Percentiles rank a stretch among this genome's conserved stretches.
These are phyloP conservation scores for Ballota nigra DNA, from an alignment of 257 asterid genomes.

Conservation along the genomic window DNA sequence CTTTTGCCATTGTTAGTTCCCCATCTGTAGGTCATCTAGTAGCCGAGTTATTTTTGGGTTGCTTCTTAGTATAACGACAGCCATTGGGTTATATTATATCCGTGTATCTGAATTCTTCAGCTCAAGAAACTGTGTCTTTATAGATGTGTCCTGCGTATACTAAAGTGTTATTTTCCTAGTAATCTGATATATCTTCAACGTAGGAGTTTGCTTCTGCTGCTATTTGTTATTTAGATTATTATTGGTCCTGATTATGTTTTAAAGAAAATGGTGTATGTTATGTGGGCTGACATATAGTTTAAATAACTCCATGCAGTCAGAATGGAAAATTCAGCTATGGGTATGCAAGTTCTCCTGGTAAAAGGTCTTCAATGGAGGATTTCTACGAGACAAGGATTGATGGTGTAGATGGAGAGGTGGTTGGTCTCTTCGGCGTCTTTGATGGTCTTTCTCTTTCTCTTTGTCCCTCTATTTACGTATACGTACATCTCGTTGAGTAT, in stretches of 20 bases:
- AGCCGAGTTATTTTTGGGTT: background rate
- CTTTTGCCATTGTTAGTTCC: background rate
- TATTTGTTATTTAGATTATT: background rate
- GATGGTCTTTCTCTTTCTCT: slow-evolving; percentile 55
- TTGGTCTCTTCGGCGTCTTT: slow-evolving; percentile 92
- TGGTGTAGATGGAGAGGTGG: slow-evolving; percentile 73
- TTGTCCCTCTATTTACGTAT: background rate
- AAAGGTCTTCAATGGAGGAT: slow-evolving; percentile 93
- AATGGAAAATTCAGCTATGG: slow-evolving; percentile 91
- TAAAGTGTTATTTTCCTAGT: background rate
- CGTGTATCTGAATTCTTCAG: background rate
- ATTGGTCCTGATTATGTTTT: background rate
- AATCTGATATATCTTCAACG: background rate
- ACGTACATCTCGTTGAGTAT: background rate
- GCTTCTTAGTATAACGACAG: background rate
- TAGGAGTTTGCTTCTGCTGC: background rate
- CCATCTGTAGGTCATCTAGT: no score
- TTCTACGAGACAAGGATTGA: slow-evolving; percentile 89
- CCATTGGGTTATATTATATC: background rate
- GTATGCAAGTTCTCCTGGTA: slow-evolving; percentile 87
- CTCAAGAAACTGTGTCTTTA: background rate
- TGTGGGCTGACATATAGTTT: background rate
- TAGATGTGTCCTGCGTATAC: background rate
- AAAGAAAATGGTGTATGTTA: background rate
- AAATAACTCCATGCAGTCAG: slow-evolving; percentile 48